Evolutionary conservation across 1,284 basidiomycete species (phyloP), one percentile per base, ranked within the genome.

Genomic region (Pseudozyma hubeiensis): DNA sequence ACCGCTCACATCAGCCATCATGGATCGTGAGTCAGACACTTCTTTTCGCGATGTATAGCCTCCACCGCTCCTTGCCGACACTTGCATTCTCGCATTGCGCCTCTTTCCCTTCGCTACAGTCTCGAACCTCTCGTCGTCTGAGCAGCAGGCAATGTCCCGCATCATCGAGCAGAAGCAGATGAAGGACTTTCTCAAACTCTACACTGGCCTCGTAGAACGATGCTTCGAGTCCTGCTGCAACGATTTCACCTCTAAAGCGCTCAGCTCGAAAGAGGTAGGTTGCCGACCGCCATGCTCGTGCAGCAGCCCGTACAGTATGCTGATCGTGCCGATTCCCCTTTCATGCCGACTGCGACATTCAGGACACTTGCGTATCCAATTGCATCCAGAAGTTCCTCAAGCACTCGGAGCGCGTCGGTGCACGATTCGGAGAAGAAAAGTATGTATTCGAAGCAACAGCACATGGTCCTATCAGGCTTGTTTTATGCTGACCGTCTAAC

Each of bases 111-210:
- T 31, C 16, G 11, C 16, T 5, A 37, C 66, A 84, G 82, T 84
- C 67, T 83, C 82, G 17, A 53, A 56, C 24, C 78, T 84, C 47
- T 78, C 79, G 13, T 73, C 80, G 31, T 55, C 70, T 19, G 82
- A 84, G 47, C 81, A 83, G 64, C 64, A 78, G 60, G 73, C 80
- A 5, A 84, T 84, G 82, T 60, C 79, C 46, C 71, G 72, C 48
- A 71, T 84, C 66, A 79, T 84, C 51, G 82, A 83, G 75, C 80
- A 83, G 53, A 83, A 83, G 45, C 86, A 98, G 93, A 97, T 98
- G 94, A 93, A 96, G 88, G 96, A 98, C 87, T 98, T 99, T 82
- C 88, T 98, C 88, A 89, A 89, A 82, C 91, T 98, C 85, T 98
- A 98, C 87, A 93, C 94, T n/a, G 92, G 91, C 80, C 89, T 99